Evolutionary conservation across 1,139 yeast species (phyloP).

Genomic region (Yamadazyma dendronema): DNA sequence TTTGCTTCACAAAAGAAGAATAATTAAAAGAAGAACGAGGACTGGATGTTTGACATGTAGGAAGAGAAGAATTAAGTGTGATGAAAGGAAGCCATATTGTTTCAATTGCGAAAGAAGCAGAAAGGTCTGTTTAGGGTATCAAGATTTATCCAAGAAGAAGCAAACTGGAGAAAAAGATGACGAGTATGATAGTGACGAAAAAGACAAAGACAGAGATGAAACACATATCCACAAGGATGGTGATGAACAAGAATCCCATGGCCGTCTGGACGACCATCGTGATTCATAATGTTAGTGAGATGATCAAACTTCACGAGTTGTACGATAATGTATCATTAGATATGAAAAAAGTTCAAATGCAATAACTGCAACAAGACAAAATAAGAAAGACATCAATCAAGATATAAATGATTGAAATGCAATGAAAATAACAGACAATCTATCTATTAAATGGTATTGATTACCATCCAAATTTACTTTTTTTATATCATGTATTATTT

Average conservation of each 20-base stretch:
- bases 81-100: constrained; percentile 72
- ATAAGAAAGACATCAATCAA: too few species aligned
- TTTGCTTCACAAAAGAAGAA: constrained; percentile 39
- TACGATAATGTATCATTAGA: constrained; percentile 2
- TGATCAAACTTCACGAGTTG: not conserved
- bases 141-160: constrained; percentile 23
- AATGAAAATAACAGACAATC: not conserved
- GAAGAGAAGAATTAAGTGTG: constrained; percentile 70
- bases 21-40: constrained; percentile 56
- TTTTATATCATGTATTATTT: constrained; percentile 4
- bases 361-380: not conserved
- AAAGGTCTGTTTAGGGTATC: constrained; percentile 70
- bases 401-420: not conserved
- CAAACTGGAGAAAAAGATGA: constrained; percentile 11
- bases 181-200: constrained; percentile 8
- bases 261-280: not conserved
- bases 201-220: constrained; percentile 2
- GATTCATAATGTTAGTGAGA: not conserved
- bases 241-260: not conserved
- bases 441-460: constrained; percentile 5
- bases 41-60: constrained; percentile 79
- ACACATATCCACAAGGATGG: not conserved
- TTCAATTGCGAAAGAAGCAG: constrained; percentile 70
- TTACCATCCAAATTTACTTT: constrained; percentile 3
- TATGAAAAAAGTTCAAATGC: not conserved